Conservation (phyloP, 306 rosid species). For the barrel medic (Medicago truncatula) region DNA sequence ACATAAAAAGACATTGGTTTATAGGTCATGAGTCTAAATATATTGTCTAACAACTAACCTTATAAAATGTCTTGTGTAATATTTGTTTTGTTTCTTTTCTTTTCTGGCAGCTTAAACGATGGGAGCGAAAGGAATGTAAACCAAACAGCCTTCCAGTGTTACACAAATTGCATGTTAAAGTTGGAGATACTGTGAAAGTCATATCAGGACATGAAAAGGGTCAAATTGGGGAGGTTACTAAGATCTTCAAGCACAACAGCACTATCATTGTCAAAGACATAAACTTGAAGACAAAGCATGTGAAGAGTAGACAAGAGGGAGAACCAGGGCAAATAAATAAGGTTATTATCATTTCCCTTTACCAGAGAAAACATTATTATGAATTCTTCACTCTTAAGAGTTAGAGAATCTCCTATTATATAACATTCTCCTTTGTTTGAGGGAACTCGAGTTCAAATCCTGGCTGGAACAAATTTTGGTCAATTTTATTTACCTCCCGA, state of each 20-base stretch:
- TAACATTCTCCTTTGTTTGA: background rate
- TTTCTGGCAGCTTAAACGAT: slow-evolving; percentile 70
- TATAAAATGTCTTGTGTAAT: slow-evolving; percentile 30
- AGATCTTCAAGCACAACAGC: slow-evolving; percentile 82
- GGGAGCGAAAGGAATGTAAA: slow-evolving; percentile 96
- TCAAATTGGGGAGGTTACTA: slow-evolving; percentile 75
- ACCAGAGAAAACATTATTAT: slow-evolving; percentile 9
- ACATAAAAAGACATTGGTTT: background rate
- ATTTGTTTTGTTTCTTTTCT: slow-evolving; percentile 25
- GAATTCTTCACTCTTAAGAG: slow-evolving; percentile 9
- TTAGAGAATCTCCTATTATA: background rate
- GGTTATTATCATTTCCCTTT: slow-evolving; percentile 59
- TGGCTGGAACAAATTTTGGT: background rate
- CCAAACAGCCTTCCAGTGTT: slow-evolving; percentile 88
- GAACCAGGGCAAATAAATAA: slow-evolving; percentile 85
- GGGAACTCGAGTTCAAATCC: background rate
- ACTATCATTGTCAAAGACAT: slow-evolving; percentile 68
- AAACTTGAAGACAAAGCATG: slow-evolving; percentile 91
- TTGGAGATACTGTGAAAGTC: slow-evolving; percentile 89
- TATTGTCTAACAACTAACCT: background rate
- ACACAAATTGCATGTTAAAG: slow-evolving; percentile 90
- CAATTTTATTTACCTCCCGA: background rate
- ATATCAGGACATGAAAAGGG: slow-evolving; percentile 94
- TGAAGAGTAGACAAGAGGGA: slow-evolving; percentile 85
- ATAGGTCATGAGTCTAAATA: background rate